A percentile compares a stretch with the other conserved stretches of the same genome.
These are phyloP conservation scores for Ogataea nakhonphanomensis DNA, from an alignment of 805 yeast genomes.

Conservation along the genomic window DNA sequence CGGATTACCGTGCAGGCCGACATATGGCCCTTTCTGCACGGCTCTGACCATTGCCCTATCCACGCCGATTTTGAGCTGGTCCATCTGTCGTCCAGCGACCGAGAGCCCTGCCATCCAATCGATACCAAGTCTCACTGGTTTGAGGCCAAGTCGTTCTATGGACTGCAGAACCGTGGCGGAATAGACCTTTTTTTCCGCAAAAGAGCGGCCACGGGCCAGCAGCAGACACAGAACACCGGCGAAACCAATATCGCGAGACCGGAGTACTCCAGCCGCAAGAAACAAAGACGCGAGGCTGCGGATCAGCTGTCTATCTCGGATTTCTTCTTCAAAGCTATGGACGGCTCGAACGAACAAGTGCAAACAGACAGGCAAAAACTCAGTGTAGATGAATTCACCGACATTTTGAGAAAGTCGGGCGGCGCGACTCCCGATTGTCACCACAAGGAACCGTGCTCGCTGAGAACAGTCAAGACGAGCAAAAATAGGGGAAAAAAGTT, in stretches of 20 bases:
- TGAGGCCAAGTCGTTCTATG: constrained; percentile 52
- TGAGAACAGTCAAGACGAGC: constrained; percentile 43
- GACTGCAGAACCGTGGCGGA: constrained; percentile 29
- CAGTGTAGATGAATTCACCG: constrained; percentile 21
- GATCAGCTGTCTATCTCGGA: constrained; percentile 24
- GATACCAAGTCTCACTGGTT: constrained; percentile 35
- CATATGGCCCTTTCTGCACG: constrained; percentile 69
- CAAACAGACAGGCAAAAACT: constrained; percentile 1
- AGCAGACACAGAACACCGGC: not conserved
- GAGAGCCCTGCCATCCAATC: constrained; percentile 4
- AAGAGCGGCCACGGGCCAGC: not conserved
- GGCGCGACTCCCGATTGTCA: constrained; percentile 40
- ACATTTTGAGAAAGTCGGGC: constrained; percentile 17
- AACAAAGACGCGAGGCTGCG: constrained; percentile 2
- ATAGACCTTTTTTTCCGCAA: constrained; percentile 31
- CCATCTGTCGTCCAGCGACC: constrained; percentile 1
- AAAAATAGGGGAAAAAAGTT: constrained; percentile 48
- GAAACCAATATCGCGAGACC: not conserved
- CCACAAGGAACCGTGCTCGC: constrained; percentile 44
- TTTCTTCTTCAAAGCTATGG: constrained; percentile 21
- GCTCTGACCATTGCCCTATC: constrained; percentile 95
- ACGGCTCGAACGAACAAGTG: not conserved
- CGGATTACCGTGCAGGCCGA: constrained; percentile 38
- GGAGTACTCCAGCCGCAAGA: constrained; percentile 21
- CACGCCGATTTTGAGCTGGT: constrained; percentile 56